Percentiles rank a stretch among this genome's conserved stretches.
phyloP scores from a whole-genome alignment of 75 land plant species.

The Gnetum montanum region DNA sequence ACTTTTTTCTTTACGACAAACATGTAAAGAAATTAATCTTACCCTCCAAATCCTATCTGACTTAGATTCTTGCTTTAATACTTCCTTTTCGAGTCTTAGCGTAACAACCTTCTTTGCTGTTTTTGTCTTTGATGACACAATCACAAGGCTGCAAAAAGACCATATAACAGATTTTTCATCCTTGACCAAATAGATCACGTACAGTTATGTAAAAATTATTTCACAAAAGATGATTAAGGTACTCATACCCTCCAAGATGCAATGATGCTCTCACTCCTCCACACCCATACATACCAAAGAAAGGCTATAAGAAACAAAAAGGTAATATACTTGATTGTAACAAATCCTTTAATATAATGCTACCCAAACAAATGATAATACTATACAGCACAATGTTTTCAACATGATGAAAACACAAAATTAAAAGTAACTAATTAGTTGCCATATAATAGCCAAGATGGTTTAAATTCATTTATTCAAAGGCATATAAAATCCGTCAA shows the following conservation, averaged over 20 bases:
- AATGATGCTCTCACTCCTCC: constrained; percentile 67
- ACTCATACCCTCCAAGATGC: constrained; percentile 52
- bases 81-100: constrained; percentile 29
- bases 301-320: constrained; percentile 45
- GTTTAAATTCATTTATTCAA: background rate
- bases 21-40: background rate
- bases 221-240: background rate
- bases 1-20: background rate
- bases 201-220: too few species aligned
- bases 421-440: too few species aligned
- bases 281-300: constrained; percentile 82
- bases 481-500: background rate
- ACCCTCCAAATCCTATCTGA: constrained; percentile 44
- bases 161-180: background rate
- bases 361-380: too few species aligned
- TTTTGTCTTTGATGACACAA: constrained; percentile 61
- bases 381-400: too few species aligned
- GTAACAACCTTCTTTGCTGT: constrained; percentile 36
- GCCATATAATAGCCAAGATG: background rate
- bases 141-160: constrained; percentile 22
- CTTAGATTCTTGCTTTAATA: constrained; percentile 19
- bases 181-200: background rate
- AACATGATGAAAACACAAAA: too few species aligned
- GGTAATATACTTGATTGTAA: too few species aligned
- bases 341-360: too few species aligned